Evolutionary conservation across 768 basidiomycete genomes (phyloP).

Genomic region (Pholiota microspora): DNA sequence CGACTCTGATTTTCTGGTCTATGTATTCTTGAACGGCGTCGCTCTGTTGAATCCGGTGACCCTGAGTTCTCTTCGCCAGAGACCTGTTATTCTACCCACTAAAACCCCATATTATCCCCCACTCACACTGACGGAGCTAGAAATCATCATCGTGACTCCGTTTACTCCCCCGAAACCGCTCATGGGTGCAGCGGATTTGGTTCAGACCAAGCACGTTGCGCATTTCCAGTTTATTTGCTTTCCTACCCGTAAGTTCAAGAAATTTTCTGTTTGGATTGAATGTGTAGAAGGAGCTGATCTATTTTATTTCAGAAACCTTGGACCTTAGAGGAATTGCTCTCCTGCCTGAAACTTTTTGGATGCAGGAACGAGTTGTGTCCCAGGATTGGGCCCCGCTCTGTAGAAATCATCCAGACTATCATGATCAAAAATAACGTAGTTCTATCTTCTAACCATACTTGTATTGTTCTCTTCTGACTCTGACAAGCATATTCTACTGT

Average conservation of each 20-base stretch:
- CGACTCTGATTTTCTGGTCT: too few species aligned
- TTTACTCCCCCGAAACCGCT: neutral
- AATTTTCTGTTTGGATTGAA: too few species aligned
- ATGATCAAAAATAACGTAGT: too few species aligned
- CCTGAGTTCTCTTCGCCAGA: neutral
- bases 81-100: too few species aligned
- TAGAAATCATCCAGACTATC: neutral
- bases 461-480: too few species aligned
- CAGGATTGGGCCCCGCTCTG: neutral
- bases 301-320: neutral
- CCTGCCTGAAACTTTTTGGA: constrained; percentile 1
- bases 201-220: neutral
- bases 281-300: too few species aligned
- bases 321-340: neutral
- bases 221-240: neutral
- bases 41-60: neutral
- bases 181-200: neutral
- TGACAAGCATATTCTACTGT: too few species aligned
- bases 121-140: neutral
- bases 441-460: too few species aligned
- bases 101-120: too few species aligned
- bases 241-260: constrained; percentile 1
- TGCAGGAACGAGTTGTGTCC: neutral
- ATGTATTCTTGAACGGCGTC: too few species aligned
- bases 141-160: neutral